A percentile compares a stretch with the other conserved stretches of the same genome.
phyloP scores from a whole-genome alignment of 768 basidiomycete species.

The Pseudohyphozyma bogoriensis region DNA sequence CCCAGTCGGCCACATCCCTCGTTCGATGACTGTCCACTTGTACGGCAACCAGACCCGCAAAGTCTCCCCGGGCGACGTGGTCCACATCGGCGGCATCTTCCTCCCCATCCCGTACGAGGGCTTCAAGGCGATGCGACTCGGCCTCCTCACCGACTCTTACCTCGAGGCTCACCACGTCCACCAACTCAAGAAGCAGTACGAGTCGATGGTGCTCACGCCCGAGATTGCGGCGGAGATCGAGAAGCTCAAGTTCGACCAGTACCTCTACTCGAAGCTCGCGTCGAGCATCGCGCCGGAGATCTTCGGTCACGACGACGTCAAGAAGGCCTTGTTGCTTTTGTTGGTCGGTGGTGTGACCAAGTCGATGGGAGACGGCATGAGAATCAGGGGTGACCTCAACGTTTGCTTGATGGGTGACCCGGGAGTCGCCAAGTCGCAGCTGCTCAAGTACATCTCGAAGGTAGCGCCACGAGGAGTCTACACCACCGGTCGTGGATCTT shows the following conservation, averaged over 20 bases:
- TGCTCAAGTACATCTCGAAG: slow-evolving; percentile 96
- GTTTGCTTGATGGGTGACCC: slow-evolving; percentile 99
- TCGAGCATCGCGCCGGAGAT: slow-evolving; percentile 96
- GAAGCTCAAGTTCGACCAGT: slow-evolving; percentile 58
- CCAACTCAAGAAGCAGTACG: slow-evolving; percentile 96
- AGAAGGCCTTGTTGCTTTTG: slow-evolving; percentile 83
- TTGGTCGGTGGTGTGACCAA: slow-evolving; percentile 96
- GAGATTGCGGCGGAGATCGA: slow-evolving; percentile 62
- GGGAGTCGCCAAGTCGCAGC: slow-evolving; percentile 95
- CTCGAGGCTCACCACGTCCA: slow-evolving; percentile 81
- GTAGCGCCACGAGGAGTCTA: slow-evolving; percentile 95
- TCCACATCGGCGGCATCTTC: slow-evolving; percentile 92
- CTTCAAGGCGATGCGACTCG: slow-evolving; percentile 91
- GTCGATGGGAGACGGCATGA: slow-evolving; percentile 92
- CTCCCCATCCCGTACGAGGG: slow-evolving; percentile 96
- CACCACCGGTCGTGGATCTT: slow-evolving; percentile 96
- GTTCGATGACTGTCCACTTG: slow-evolving; percentile 94
- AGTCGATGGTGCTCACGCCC: slow-evolving; percentile 82
- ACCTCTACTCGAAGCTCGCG: slow-evolving; percentile 72
- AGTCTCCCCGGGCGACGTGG: slow-evolving; percentile 91
- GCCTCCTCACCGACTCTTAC: slow-evolving; percentile 92
- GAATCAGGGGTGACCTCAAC: slow-evolving; percentile 95
- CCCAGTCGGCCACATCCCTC: slow-evolving; percentile 95
- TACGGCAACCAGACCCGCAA: slow-evolving; percentile 78
- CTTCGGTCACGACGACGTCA: slow-evolving; percentile 93